Evolutionary conservation across 1,284 basidiomycete genomes (phyloP), one percentile per base, ranked within the genome.

Genomic region (Ceratobasidium sp.): DNA sequence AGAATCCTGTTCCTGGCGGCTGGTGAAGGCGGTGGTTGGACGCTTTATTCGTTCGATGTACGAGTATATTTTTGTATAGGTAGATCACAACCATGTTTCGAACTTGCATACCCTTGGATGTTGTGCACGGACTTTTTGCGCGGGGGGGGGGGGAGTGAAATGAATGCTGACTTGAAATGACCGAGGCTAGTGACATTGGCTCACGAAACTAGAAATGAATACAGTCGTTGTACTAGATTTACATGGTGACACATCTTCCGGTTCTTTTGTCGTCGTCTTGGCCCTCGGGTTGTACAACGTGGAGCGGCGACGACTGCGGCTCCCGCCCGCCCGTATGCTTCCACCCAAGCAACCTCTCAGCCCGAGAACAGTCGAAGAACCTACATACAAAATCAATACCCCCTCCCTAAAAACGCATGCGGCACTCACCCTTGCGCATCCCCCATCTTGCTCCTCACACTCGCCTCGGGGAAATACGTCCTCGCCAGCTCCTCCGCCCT

Each of bases 331-430:
- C 76, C 11, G 77, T 76, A 75, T 84, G 82, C 54, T 78, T 78
- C 82, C 82, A 84, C 0, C 81, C 82, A 59, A 84, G 74, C 76
- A 83, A 19, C 69, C 75, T 77, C 76, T 82, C 79, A 1, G 82
- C 82, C 74, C 83, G 83, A 0, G 75, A 76, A 24, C 74, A 78
- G 69, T 80, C 80, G 76, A 79, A 83, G n/a, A 81, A 78, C 6
- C 77, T 77, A 49, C 78, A 75, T n/a, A n/a, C 11, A 5, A 13
- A 3, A 16, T 64, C 62, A 39, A 48, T 64, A 46, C 22, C 37
- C 27, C 24, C n/a, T n/a, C n/a, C n/a, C n/a, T n/a, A n/a, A 39
- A 29, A 49, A 14, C 41, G 13, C 48, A 64, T 5, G 9, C 16
- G 22, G 54, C 54, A 9, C 68, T 22, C 46, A 71, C 68, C 68